Evolutionary conservation across 192 early-diverging fungal species (phyloP), one percentile per base, ranked within the genome.

Genomic region (Backusella tuberculispora): DNA sequence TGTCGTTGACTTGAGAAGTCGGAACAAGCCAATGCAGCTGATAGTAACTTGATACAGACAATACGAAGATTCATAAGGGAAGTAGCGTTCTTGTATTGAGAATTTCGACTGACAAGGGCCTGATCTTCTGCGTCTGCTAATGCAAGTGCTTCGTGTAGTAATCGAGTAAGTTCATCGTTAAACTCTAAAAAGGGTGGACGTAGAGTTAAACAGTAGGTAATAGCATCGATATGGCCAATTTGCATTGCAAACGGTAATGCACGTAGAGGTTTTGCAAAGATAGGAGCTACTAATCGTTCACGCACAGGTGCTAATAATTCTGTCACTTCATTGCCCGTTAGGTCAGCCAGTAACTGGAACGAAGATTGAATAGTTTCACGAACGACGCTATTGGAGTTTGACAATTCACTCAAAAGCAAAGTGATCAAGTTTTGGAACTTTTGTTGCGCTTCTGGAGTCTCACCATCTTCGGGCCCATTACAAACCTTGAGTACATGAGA

Each of bases 181-280:
- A 98, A 97, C 48, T 89, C 86, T 14, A 99, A 78, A 70, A 99
- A 88, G 10, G 96, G 92, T 53, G 97, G 97, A 17, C 90, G 84
- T 43, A 99, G 81, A 0, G 92, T 88, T 56, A 99, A 83, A 75
- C 97, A 98, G 80, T 97, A 99, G 0, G 96, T 98, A 64, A 99
- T 96, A 6, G 97, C 97, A 74, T 99, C 98, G 74, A 98, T 98
- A 78, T 98, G 91, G n/a, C 97, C 98, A 42, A 99, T 99, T 79
- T 99, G 98, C 92, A 98, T 94, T 53, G 94, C 88, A 81, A 95
- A 93, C 0, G 98, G 96, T 46, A 99, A 87, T 0, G 97, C 96
- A 9, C 97, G 92, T 63, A 99, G 84, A 3, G 98, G 98, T 80
- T 98, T 98, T 41, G 95, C 90, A 81, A 98, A 99, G 67, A 99